Evolutionary conservation across 139 green algal genomes (phyloP), one percentile per base, ranked within the genome.

Genomic region (Dunaliella sp.): DNA sequence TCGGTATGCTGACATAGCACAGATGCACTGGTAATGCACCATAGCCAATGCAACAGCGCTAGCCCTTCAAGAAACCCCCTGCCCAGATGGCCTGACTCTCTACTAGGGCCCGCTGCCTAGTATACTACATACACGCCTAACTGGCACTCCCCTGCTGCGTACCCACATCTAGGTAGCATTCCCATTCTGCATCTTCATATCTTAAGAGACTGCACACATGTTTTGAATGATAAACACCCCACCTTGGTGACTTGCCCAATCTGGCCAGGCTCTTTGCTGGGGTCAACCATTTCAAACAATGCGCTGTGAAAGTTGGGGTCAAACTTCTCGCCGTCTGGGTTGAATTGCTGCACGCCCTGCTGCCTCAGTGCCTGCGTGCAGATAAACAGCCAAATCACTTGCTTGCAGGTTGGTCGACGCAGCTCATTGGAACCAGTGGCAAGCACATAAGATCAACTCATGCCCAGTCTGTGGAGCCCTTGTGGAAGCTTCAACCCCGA

Each of bases 231-330:
- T 26, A 79, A 36, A 22, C 73, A 73, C 25, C 86, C 31, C 85
- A 93, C 93, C 95, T 98, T 98, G 26, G 93, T 94, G 24, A 98
- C 94, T 0, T 91, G 84, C 0, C 91, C 95, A 2, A 99, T 87
- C 7, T 91, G 96, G 80, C 96, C 95, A 0, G 93, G 84, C 77
- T 95, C 88, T 84, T 96, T 97, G 82, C 84, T 89, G 1, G 93
- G 80, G 80, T 97, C 94, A 0, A 94, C 93, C 58, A 98, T 37
- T 76, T 99, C 91, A 79, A 99, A 98, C 65, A 98, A 90, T 1
- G 97, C 97, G 36, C 92, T 95, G 90, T 99, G 97, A 21, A 94
- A 58, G 90, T 99, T 98, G n/a, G 97, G 97, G 90, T 99, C 95
- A 89, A 99, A 99, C 7, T 85, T 37, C 36, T 98, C 89, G 2